These are phyloP conservation scores for Macrophomina tecta DNA, from an alignment of 2,329 filamentous ascomycete species.

Conservation along the genomic window DNA sequence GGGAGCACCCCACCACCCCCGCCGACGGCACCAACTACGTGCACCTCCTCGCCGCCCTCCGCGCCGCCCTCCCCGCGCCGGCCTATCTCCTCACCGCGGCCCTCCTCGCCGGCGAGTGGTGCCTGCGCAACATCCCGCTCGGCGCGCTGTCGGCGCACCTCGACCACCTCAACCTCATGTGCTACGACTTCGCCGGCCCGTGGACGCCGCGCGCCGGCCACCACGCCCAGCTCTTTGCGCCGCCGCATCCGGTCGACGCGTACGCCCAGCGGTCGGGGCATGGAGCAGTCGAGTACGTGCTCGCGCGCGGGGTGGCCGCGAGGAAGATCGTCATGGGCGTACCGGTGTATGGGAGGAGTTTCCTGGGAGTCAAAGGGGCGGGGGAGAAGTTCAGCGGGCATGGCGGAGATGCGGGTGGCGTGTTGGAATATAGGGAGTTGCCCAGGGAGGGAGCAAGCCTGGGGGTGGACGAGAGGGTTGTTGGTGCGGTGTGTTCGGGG, in stretches of 20 bases:
- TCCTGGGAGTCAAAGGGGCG: conserved; percentile 66
- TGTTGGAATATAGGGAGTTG: conserved; percentile 75
- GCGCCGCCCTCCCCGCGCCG: conserved; percentile 70
- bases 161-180: conserved; percentile 78
- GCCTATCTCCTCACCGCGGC: conserved; percentile 73
- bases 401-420: conserved; percentile 60
- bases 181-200: conserved; percentile 77
- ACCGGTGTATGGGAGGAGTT: conserved; percentile 76
- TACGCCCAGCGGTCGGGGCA: conserved; percentile 64
- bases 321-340: conserved; percentile 78
- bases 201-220: conserved; percentile 74
- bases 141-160: conserved; percentile 66
- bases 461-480: conserved; percentile 68
- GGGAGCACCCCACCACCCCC: conserved; percentile 74
- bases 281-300: conserved; percentile 68
- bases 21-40: conserved; percentile 74
- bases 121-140: conserved; percentile 73
- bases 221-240: conserved; percentile 74
- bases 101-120: conserved; percentile 70
- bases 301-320: conserved; percentile 69
- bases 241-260: conserved; percentile 59
- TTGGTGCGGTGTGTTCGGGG: conserved; percentile 63
- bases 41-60: conserved; percentile 69
- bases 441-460: conserved; percentile 68
- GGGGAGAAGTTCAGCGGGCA: conserved; percentile 63